A percentile compares a stretch with the other conserved stretches of the same genome.
Conservation (phyloP, 768 basidiomycete genomes). For the Boletus patriciae region DNA sequence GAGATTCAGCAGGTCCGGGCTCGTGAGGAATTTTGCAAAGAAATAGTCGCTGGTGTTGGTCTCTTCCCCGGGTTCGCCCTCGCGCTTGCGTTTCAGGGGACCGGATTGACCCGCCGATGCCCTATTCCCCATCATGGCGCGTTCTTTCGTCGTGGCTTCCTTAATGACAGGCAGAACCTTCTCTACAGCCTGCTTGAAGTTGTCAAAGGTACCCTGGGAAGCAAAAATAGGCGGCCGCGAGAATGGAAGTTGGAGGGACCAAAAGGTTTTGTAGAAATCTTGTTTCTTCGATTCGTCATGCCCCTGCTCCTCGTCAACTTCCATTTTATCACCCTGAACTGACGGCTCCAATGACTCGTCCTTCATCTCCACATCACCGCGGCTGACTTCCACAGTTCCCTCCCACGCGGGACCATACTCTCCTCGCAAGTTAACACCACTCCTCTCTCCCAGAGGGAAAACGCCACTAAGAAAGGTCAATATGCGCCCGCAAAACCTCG, state of each 20-base stretch:
- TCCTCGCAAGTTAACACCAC: slow-evolving; percentile 88
- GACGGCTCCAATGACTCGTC: slow-evolving; percentile 32
- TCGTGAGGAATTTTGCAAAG: slow-evolving; percentile 92
- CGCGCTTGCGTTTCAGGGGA: slow-evolving; percentile 65
- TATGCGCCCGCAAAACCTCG: slow-evolving; percentile 87
- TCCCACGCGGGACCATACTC: slow-evolving; percentile 84
- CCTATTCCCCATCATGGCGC: slow-evolving; percentile 82
- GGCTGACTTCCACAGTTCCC: slow-evolving; percentile 48
- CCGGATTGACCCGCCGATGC: slow-evolving; percentile 38
- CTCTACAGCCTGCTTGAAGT: slow-evolving; percentile 70
- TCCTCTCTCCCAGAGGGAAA: slow-evolving; percentile 85
- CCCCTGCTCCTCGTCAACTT: slow-evolving; percentile 50
- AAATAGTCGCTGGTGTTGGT: slow-evolving; percentile 69
- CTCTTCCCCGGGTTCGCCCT: slow-evolving; percentile 53
- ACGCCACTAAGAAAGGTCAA: slow-evolving; percentile 82
- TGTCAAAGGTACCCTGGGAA: slow-evolving; percentile 50
- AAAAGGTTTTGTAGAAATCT: slow-evolving; percentile 88
- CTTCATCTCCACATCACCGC: slow-evolving; percentile 34
- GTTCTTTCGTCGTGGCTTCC: slow-evolving; percentile 85
- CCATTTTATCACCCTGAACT: slow-evolving; percentile 54
- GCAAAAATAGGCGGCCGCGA: slow-evolving; percentile 76
- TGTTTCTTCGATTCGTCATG: slow-evolving; percentile 31
- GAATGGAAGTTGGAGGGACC: slow-evolving; percentile 85
- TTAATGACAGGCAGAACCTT: slow-evolving; percentile 77
- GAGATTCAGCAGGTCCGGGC: slow-evolving; percentile 80